phyloP scores from a whole-genome alignment of 2,329 filamentous ascomycete species.

The Ustilaginoidea virens region DNA sequence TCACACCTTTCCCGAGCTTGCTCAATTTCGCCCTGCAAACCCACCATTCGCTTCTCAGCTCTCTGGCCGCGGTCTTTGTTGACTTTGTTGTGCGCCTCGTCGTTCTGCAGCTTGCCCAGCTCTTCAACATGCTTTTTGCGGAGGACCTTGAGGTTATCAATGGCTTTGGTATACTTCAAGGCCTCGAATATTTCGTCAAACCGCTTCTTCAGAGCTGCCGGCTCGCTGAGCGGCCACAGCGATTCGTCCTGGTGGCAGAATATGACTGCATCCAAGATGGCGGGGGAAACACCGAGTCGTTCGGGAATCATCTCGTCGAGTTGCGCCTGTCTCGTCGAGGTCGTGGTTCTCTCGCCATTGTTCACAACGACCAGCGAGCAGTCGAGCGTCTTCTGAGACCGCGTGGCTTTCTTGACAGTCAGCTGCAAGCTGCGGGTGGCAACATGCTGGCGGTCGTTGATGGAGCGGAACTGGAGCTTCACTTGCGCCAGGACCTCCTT shows the following conservation, averaged over 20 bases:
- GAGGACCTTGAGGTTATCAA: conserved; percentile 82
- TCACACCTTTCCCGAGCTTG: conserved; percentile 41
- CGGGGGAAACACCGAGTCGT: conserved; percentile 75
- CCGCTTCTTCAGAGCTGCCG: conserved; percentile 70
- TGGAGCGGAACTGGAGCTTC: conserved; percentile 72
- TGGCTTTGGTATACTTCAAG: conserved; percentile 90
- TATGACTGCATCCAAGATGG: conserved; percentile 86
- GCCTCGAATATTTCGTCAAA: conserved; percentile 99
- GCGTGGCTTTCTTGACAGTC: conserved; percentile 65
- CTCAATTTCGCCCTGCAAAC: conserved; percentile 52
- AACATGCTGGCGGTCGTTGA: conserved; percentile 65
- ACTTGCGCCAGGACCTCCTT: conserved; percentile 85
- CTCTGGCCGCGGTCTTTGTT: conserved; percentile 76
- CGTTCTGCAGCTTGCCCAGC: conserved; percentile 54
- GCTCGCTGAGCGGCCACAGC: conserved; percentile 89
- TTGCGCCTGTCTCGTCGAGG: conserved; percentile 69
- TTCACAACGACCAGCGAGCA: conserved; percentile 60
- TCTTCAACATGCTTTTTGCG: conserved; percentile 71
- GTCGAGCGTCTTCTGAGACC: conserved; percentile 73
- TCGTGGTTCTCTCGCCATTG: conserved; percentile 62
- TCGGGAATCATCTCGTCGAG: conserved; percentile 73
- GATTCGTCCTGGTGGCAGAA: conserved; percentile 99
- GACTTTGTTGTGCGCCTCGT: conserved; percentile 62
- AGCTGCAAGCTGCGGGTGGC: conserved; percentile 74
- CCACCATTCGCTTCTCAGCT: conserved; percentile 47